Evolutionary conservation across 1,284 basidiomycete genomes (phyloP), one percentile per base, ranked within the genome.

Genomic region (Boletus smithii): DNA sequence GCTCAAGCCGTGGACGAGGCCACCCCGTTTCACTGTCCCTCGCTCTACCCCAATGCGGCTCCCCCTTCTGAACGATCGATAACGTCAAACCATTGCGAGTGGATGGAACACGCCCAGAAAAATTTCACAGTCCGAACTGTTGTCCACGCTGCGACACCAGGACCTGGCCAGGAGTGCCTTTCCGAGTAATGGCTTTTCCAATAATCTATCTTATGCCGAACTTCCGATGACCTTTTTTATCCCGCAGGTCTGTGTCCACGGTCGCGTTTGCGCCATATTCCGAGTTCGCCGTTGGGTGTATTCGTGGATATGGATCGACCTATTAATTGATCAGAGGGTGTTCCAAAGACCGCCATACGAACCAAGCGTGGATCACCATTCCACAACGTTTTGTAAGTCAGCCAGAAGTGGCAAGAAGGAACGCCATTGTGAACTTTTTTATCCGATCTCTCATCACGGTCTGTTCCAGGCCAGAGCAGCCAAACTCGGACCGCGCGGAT

Each of bases 41-140:
- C 31, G 50, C 34, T 44, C 54, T 48, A 55, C 44, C 26, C 17
- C 55, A 53, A 44, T 20, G 42, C 47, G 31, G 50, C 34, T 17
- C n/a, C 46, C 38, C 24, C 24, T 14, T 39, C 22, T 17, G 40
- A 42, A 60, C 44, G 54, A 60, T 60, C 54, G 33, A 59, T 58
- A 49, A 56, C 42, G 45, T 50, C 61, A 60, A 49, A 13, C 26
- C 31, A 52, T 50, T 44, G 29, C 29, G 34, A 52, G 24, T 34
- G 17, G 37, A 42, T 26, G 31, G 30, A 27, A 31, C 43, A 42
- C 32, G 29, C 39, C 36, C 41, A 36, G 31, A 44, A 42, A 2
- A 3, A n/a, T 46, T 55, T 60, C 54, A 53, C 48, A 46, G 39
- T 44, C 58, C 48, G 47, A 61, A 49, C 42, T 26, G 44, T 23